These are phyloP conservation scores for Lipomyces orientalis DNA, from an alignment of 805 yeast species.

Conservation along the genomic window DNA sequence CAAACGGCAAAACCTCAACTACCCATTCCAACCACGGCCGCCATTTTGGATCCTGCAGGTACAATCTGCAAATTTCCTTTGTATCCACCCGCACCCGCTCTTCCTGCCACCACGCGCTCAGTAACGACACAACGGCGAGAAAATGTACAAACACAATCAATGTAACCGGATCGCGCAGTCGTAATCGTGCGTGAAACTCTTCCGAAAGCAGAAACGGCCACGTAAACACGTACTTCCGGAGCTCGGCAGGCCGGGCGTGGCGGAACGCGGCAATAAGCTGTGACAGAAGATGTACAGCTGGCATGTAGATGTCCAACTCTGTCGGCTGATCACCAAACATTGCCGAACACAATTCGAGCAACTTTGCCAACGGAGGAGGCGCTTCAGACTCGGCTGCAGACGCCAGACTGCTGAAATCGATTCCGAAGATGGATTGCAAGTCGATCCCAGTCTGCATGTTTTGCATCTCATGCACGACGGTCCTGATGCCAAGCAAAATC, in stretches of 20 bases:
- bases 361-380: conserved; percentile 15
- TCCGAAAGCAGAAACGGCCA: conserved; percentile 36
- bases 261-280: conserved; percentile 29
- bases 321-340: conserved; percentile 10
- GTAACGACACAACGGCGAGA: conserved; percentile 30
- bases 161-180: conserved; percentile 27
- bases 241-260: conserved; percentile 31
- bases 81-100: conserved; percentile 33
- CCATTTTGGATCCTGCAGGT: conserved; percentile 25
- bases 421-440: conserved; percentile 33
- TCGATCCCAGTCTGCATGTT: conserved; percentile 29
- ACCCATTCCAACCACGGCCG: conserved; percentile 35
- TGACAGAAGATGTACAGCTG: conserved; percentile 25
- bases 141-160: conserved; percentile 33
- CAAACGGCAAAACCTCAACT: conserved; percentile 28
- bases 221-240: conserved; percentile 36
- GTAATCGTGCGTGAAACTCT: conserved; percentile 26
- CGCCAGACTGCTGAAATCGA: conserved; percentile 26
- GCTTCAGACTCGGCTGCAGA: conserved; percentile 11
- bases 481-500: conserved; percentile 31
- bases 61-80: conserved; percentile 22
- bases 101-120: conserved; percentile 38
- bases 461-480: conserved; percentile 36
- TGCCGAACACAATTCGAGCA: conserved; percentile 7
- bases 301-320: conserved; percentile 30